Evolutionary conservation across 441 rosid genomes (phyloP).

Genomic region (Brassica balearica): DNA sequence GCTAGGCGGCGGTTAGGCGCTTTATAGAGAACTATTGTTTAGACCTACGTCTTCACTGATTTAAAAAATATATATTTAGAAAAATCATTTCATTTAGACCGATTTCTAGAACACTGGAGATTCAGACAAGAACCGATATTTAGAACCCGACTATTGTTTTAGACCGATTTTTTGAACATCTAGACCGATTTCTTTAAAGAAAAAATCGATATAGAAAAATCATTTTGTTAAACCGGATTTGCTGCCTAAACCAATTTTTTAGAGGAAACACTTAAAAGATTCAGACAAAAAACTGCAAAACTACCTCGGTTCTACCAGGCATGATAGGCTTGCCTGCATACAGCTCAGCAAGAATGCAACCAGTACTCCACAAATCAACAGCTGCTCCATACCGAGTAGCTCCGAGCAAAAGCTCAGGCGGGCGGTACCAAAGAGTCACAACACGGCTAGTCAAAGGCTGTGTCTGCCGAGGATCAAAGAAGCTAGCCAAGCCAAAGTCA

Average conservation of each 20-base stretch:
- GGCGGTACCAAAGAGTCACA: conserved; percentile 97
- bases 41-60: not conserved
- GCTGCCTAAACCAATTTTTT: no score
- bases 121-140: no score
- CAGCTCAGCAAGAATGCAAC: conserved; percentile 94
- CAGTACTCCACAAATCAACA: conserved; percentile 96
- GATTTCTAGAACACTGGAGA: no score
- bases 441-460: conserved; percentile 95
- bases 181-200: not conserved
- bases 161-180: not conserved
- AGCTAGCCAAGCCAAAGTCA: conserved; percentile 93
- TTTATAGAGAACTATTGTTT: not conserved
- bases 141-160: no score
- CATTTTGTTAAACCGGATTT: no score
- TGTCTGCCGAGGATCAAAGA: conserved; percentile 68
- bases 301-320: conserved; percentile 99
- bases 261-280: not conserved
- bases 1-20: not conserved
- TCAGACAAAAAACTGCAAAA: not conserved
- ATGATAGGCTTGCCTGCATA: conserved; percentile 98
- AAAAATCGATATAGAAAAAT: no score
- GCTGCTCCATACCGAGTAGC: conserved; percentile 88
- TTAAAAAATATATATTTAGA: no score
- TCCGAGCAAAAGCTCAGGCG: conserved; percentile 96
- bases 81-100: no score